Conservation (phyloP, 176 grass and related monocot genomes). For the Alopecurus myosuroides region DNA sequence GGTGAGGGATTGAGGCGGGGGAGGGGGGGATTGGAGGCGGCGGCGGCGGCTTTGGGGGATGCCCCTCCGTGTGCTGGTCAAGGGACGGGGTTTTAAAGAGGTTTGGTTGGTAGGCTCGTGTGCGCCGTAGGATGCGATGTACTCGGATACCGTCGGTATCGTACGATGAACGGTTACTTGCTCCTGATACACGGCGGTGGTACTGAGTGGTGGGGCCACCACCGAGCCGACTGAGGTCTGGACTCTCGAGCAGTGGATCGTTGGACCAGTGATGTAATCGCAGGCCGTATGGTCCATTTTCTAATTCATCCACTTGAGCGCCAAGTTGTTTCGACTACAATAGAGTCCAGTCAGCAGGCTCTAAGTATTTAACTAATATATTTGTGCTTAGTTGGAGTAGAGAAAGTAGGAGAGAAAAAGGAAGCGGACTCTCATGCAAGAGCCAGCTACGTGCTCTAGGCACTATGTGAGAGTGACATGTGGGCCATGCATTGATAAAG, state of each 20-base stretch:
- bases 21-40: background rate
- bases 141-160: background rate
- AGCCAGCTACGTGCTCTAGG: too few relatives aligned
- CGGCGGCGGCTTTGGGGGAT: background rate
- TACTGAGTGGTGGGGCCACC: background rate
- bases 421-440: too few relatives aligned
- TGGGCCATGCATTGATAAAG: too few relatives aligned
- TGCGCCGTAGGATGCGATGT: slow-evolving; percentile 27
- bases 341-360: too few relatives aligned
- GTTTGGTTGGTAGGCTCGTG: background rate
- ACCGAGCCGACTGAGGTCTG: background rate
- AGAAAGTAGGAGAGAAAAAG: too few relatives aligned
- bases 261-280: background rate
- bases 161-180: background rate
- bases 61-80: slow-evolving; percentile 3
- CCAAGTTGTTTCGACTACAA: background rate
- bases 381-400: too few relatives aligned
- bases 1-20: background rate
- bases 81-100: slow-evolving; percentile 38
- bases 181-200: background rate
- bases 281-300: background rate
- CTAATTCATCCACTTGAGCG: background rate
- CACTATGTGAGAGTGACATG: too few relatives aligned
- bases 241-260: background rate
- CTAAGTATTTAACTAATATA: too few relatives aligned